Evolutionary conservation across 2,329 filamentous ascomycete genomes (phyloP).

Genomic region (Pyricularia sp.): DNA sequence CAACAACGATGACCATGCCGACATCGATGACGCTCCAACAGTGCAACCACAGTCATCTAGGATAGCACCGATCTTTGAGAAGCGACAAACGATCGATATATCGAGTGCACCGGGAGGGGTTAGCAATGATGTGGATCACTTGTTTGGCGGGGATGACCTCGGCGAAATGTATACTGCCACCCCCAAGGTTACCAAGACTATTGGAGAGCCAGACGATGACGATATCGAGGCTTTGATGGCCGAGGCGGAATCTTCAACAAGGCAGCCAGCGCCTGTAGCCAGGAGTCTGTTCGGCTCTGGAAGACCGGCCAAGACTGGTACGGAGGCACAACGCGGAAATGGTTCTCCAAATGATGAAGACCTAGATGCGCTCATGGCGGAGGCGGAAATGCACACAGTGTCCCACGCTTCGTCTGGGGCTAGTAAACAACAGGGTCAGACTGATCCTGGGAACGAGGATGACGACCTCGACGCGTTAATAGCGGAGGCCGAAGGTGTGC

Average conservation of each 20-base stretch:
- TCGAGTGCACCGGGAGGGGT: neutral
- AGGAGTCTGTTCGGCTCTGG: slow-evolving; percentile 14
- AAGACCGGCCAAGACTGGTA: neutral
- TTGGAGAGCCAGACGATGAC: slow-evolving; percentile 29
- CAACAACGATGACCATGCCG: slow-evolving; percentile 21
- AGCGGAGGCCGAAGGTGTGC: slow-evolving; percentile 13
- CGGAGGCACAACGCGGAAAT: neutral
- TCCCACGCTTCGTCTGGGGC: neutral
- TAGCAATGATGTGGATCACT: slow-evolving; percentile 18
- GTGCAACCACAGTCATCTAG: slow-evolving; percentile 9
- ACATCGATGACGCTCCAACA: slow-evolving; percentile 16
- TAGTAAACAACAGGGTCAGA: neutral
- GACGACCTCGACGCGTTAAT: slow-evolving; percentile 25
- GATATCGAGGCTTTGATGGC: slow-evolving; percentile 44
- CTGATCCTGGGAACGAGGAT: neutral
- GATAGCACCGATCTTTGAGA: slow-evolving; percentile 29
- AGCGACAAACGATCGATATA: slow-evolving; percentile 10
- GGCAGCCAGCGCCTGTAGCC: slow-evolving; percentile 21
- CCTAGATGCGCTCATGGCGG: slow-evolving; percentile 25
- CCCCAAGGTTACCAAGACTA: slow-evolving; percentile 19
- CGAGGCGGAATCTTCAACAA: slow-evolving; percentile 27
- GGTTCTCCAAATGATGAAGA: slow-evolving; percentile 11
- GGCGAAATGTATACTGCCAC: slow-evolving; percentile 46
- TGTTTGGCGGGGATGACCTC: slow-evolving; percentile 30
- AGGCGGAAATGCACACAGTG: slow-evolving; percentile 13